phyloP scores from a whole-genome alignment of 1,284 basidiomycete genomes.

The Irpex lacteus region DNA sequence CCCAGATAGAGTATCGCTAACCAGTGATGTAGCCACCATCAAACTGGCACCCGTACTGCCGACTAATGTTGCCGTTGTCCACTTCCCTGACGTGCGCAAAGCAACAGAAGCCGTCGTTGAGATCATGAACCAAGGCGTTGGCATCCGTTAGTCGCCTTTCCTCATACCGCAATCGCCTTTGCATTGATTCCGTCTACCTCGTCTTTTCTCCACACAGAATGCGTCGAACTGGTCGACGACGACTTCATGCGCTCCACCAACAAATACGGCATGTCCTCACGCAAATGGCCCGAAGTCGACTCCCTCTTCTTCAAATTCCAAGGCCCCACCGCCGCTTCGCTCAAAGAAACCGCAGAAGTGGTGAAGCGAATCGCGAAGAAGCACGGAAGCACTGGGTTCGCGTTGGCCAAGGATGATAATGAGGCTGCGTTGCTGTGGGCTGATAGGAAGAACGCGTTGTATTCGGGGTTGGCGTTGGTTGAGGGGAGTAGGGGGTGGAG shows the following conservation, averaged over 20 bases:
- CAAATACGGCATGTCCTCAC: conserved; percentile 52
- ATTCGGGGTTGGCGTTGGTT: conserved; percentile 65
- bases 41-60: conserved; percentile 80
- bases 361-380: conserved; percentile 56
- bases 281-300: conserved; percentile 68
- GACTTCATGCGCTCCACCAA: conserved; percentile 73
- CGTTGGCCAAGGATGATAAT: conserved; percentile 62
- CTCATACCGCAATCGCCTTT: background rate
- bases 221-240: conserved; percentile 77
- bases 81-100: conserved; percentile 62
- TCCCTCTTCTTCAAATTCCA: conserved; percentile 89
- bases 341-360: conserved; percentile 61
- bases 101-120: conserved; percentile 76
- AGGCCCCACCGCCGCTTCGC: conserved; percentile 58
- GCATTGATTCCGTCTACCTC: background rate
- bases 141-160: conserved; percentile 51
- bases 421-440: conserved; percentile 82
- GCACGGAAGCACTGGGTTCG: conserved; percentile 70
- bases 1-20: conserved; percentile 8
- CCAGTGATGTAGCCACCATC: conserved; percentile 57
- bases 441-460: conserved; percentile 83
- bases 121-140: conserved; percentile 72
- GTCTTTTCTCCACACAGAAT: conserved; percentile 34
- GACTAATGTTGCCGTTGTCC: conserved; percentile 68
- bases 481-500: conserved; percentile 69